These are phyloP conservation scores for Magnusiomyces tetraspermus DNA, from an alignment of 1,139 yeast genomes.

Conservation along the genomic window DNA sequence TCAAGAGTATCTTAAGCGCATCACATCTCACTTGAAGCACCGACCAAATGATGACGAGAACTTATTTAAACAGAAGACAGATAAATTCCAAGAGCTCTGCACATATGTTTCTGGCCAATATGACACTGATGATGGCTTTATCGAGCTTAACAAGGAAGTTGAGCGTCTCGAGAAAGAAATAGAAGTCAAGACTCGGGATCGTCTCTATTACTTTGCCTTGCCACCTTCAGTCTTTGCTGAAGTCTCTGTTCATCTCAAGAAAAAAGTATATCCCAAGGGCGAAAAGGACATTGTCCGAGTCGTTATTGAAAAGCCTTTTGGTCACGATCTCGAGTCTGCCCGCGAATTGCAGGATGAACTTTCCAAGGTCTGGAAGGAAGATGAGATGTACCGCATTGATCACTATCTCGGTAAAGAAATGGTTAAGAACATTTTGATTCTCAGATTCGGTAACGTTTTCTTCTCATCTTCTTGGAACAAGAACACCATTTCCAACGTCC, in stretches of 20 bases:
- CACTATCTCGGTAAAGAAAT: constrained; percentile 96
- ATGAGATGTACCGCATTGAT: constrained; percentile 89
- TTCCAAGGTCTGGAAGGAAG: constrained; percentile 82
- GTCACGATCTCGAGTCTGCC: constrained; percentile 76
- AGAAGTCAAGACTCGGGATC: constrained; percentile 36
- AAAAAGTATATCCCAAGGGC: constrained; percentile 48
- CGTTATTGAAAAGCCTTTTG: constrained; percentile 95
- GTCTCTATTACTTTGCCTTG: constrained; percentile 84
- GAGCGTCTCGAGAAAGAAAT: constrained; percentile 46
- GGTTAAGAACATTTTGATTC: constrained; percentile 84
- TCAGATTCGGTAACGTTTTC: constrained; percentile 84
- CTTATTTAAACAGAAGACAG: constrained; percentile 33
- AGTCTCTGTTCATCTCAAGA: constrained; percentile 68
- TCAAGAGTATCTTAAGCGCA: constrained; percentile 58
- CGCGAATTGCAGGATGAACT: constrained; percentile 66
- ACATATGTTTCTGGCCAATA: constrained; percentile 71
- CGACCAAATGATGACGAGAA: constrained; percentile 37
- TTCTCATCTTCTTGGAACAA: constrained; percentile 81
- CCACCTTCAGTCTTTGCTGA: constrained; percentile 87
- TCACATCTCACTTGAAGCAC: constrained; percentile 57
- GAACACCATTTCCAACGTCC: constrained; percentile 66
- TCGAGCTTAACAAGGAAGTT: constrained; percentile 45
- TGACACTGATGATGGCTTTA: constrained; percentile 67
- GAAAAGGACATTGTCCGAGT: constrained; percentile 62
- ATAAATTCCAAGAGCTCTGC: constrained; percentile 55